A percentile compares a stretch with the other conserved stretches of the same genome.
phyloP scores from a whole-genome alignment of 1,139 yeast species.

The Arxiozyma slooffiae region DNA sequence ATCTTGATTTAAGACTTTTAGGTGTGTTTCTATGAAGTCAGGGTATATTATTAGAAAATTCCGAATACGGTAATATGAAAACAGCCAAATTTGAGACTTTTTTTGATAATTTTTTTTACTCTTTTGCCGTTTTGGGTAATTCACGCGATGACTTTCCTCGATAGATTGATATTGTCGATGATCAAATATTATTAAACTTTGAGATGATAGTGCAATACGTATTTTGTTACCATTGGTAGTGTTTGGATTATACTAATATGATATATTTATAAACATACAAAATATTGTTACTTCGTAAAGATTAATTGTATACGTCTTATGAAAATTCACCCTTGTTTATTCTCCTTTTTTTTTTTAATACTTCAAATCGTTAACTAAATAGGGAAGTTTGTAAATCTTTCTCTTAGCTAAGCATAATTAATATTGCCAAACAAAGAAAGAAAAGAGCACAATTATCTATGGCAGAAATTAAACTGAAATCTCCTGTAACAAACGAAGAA shows the following conservation, averaged over 20 bases:
- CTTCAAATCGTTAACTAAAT: neutral
- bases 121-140: neutral
- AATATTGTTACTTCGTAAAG: too few species aligned
- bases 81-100: neutral
- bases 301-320: neutral
- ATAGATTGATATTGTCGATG: neutral
- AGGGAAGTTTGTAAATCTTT: neutral
- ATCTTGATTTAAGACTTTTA: neutral
- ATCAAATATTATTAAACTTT: too few species aligned
- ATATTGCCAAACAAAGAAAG: neutral
- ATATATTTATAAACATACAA: too few species aligned
- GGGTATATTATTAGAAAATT: neutral
- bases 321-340: neutral
- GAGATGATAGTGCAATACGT: neutral
- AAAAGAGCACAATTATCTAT: neutral
- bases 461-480: conserved; percentile 1
- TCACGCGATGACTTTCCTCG: neutral
- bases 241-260: too few species aligned
- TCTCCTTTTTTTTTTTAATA: too few species aligned
- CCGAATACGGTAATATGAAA: neutral
- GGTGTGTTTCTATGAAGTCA: neutral
- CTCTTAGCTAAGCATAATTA: too few species aligned
- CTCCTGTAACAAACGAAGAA: conserved; percentile 64
- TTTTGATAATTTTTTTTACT: too few species aligned
- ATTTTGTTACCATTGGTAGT: neutral